Conservation (phyloP, 768 basidiomycete genomes). For the Dendrothele bispora region DNA sequence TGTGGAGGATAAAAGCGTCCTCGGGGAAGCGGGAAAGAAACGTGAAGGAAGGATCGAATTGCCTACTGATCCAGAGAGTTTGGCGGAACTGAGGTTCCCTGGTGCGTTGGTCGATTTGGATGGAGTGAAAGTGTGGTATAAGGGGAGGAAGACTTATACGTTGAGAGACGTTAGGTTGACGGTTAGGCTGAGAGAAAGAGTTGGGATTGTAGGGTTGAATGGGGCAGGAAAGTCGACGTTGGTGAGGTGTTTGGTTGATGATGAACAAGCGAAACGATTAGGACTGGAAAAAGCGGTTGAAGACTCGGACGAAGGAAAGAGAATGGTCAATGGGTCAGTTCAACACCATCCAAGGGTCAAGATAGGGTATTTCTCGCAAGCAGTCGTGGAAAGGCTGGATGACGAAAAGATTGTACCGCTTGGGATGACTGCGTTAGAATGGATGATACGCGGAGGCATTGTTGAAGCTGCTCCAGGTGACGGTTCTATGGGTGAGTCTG, state of each 20-base stretch:
- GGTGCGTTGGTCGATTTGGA: slow-evolving; percentile 12
- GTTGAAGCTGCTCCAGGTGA: too few relatives aligned
- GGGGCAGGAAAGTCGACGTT: slow-evolving; percentile 61
- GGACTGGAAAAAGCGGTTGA: too few relatives aligned
- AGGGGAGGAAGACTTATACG: slow-evolving; percentile 23
- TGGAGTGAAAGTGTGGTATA: slow-evolving; percentile 12
- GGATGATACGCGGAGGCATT: not conserved
- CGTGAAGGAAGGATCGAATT: slow-evolving; percentile 35
- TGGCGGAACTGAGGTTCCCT: slow-evolving; percentile 27
- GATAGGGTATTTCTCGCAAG: slow-evolving; percentile 64
- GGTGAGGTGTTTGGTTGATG: slow-evolving; percentile 43
- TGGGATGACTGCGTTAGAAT: not conserved
- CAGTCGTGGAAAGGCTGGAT: slow-evolving; percentile 58
- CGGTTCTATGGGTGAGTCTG: slow-evolving; percentile 31
- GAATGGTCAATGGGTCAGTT: slow-evolving; percentile 47
- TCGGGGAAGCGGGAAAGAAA: not conserved
- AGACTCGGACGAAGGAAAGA: slow-evolving; percentile 20
- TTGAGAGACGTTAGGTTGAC: slow-evolving; percentile 25
- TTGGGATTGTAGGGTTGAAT: slow-evolving; percentile 28
- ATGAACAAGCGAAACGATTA: too few relatives aligned
- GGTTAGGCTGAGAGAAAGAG: slow-evolving; percentile 9
- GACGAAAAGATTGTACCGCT: too few relatives aligned
- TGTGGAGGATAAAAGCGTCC: slow-evolving; percentile 33
- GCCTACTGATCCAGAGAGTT: slow-evolving; percentile 28
- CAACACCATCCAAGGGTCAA: slow-evolving; percentile 50